Evolutionary conservation across 1,284 basidiomycete genomes (phyloP).

Genomic region (Trichosporon asahii): DNA sequence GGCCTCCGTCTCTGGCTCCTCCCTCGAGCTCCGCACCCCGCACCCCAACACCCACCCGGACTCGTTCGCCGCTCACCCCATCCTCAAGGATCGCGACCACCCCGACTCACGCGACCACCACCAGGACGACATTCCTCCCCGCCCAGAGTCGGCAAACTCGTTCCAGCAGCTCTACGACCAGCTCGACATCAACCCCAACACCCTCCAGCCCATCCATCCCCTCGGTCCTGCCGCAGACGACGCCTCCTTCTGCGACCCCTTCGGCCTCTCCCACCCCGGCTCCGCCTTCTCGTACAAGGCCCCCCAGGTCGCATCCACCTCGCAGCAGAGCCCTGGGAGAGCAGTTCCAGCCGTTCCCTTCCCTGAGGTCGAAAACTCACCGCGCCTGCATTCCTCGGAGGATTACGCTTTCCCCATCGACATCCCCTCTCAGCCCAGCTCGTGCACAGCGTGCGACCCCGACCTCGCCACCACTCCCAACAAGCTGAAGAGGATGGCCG

Average conservation of each 20-base stretch:
- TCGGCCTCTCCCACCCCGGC: neutral
- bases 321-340: neutral
- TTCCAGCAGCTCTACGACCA: conserved; percentile 49
- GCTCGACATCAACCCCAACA: conserved; percentile 33
- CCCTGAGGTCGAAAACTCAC: neutral
- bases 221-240: conserved; percentile 16
- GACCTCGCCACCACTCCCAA: neutral
- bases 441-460: neutral
- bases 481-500: conserved; percentile 4
- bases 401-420: conserved; percentile 6
- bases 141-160: conserved; percentile 11
- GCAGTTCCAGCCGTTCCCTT: neutral
- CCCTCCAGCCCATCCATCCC: conserved; percentile 7
- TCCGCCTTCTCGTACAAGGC: neutral
- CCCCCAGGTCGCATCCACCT: neutral
- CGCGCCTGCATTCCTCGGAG: neutral
- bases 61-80: conserved; percentile 26
- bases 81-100: neutral
- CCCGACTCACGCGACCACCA: conserved; percentile 5
- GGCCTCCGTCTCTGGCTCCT: conserved; percentile 12
- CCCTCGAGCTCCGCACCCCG: conserved; percentile 13
- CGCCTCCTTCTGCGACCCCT: conserved; percentile 7
- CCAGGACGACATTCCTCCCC: neutral
- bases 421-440: conserved; percentile 7
- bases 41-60: conserved; percentile 24